phyloP scores from a whole-genome alignment of 2,329 filamentous ascomycete genomes.

The Aciculosporium take region DNA sequence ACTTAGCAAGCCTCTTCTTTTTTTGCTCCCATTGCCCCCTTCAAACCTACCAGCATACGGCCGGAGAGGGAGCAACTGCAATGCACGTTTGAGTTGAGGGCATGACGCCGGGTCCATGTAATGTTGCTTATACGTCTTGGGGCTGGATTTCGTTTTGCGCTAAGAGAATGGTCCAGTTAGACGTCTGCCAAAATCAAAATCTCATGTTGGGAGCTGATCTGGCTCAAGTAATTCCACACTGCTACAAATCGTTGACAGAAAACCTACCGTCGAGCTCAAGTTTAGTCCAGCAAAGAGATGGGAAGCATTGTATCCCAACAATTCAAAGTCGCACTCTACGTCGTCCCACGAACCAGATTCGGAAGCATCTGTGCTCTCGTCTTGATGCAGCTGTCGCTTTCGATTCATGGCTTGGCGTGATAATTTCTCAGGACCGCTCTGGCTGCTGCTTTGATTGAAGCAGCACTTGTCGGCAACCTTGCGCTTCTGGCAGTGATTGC shows the following conservation, averaged over 20 bases:
- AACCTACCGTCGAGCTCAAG: not conserved
- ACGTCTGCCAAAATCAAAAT: not conserved
- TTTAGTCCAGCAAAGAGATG: constrained; percentile 18
- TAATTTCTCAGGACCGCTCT: constrained; percentile 12
- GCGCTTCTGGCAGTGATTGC: constrained; percentile 25
- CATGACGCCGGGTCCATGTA: constrained; percentile 11
- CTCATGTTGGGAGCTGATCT: not conserved
- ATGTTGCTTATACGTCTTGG: constrained; percentile 11
- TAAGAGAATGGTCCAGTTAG: not conserved
- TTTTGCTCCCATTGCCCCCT: not conserved
- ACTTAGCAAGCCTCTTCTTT: not conserved
- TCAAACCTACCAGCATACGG: constrained; percentile 20
- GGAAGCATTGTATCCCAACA: constrained; percentile 21
- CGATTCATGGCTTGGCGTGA: constrained; percentile 8
- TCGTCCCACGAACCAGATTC: constrained; percentile 13
- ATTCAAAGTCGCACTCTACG: constrained; percentile 17
- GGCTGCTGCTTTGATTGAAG: constrained; percentile 13
- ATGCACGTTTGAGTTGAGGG: constrained; percentile 18
- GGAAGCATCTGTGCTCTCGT: constrained; percentile 8
- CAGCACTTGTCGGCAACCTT: constrained; percentile 23
- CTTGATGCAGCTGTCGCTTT: constrained; percentile 13
- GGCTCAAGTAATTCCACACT: not conserved
- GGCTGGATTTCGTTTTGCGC: constrained; percentile 9
- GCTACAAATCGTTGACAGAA: not conserved
- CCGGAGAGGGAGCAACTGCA: constrained; percentile 18